Base-by-base conservation (phyloP, 129 eudicot genomes). In the Deinandra increscens region DNA sequence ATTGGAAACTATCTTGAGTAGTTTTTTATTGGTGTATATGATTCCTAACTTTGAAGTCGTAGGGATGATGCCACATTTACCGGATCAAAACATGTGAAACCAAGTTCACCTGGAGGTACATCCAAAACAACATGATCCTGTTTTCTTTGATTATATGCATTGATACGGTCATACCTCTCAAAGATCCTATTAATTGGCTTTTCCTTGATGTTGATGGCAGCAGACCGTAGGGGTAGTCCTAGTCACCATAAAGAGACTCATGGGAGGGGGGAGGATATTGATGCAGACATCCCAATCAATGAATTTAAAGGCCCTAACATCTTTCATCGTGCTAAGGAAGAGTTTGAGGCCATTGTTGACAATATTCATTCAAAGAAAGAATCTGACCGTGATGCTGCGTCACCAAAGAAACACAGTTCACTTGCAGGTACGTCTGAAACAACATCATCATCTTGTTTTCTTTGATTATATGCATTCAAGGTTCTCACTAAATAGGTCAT, bases 301-400 rank as follows among this genome's bases (percentile, higher is more conserved):
- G 97, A 87, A 50, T 80, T 90, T 12, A 87, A 77, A 82, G 95
- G 88, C 31, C 97, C 97, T 1, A 87, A 63, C 48, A 82, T 90
- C 20, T 82, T 90, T 69, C 84, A 87, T 34, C 81, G 95, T 41
- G 95, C 93, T 54, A 84, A 84, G 73, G 97, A 90, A 79, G 97
- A 90, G 78, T 72, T 90, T 8, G 95, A 90, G 56, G 95, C 97
- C 54, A 66, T 87, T 54, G 68, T 84, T 50, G 74, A 84, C 55
- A 62, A 88, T 22, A 82, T 90, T 45, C 91, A 82, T 44, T 82
- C 91, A 0, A 86, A 81, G 82, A 90, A 77, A 78, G 86, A 73
- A 20, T 63, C 70, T 60, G 79, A 81, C 2, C n/a, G 51, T 23
- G 41, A 58, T 10, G 38, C 70, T 44, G 66, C 50, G 18, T 74